Evolutionary conservation across 129 eudicot species (phyloP).

Genomic region (Helichrysum umbraculigerum): DNA sequence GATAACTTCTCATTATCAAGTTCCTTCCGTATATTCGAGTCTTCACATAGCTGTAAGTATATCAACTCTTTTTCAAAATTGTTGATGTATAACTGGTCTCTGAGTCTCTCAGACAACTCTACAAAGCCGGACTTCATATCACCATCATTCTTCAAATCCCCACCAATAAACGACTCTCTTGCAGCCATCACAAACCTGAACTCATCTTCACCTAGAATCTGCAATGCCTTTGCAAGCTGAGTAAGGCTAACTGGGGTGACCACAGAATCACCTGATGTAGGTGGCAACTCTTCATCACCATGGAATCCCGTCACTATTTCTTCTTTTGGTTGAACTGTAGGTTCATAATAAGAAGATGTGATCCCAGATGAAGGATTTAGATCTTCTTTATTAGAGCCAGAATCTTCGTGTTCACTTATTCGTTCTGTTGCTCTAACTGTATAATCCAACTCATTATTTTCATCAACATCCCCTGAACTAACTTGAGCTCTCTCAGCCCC

Average conservation of each 20-base stretch:
- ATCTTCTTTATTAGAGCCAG: constrained; percentile 33
- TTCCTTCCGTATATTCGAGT: constrained; percentile 33
- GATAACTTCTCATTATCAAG: constrained; percentile 45
- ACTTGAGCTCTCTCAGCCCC: constrained; percentile 36
- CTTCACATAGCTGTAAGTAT: constrained; percentile 56
- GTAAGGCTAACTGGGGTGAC: constrained; percentile 42
- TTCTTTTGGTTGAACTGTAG: constrained; percentile 27
- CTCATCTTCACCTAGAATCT: constrained; percentile 57
- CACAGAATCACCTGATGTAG: constrained; percentile 34
- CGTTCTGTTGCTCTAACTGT: constrained; percentile 26
- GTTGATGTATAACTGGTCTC: constrained; percentile 59
- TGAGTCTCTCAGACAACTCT: constrained; percentile 49
- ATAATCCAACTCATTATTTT: constrained; percentile 29
- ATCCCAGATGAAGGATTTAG: constrained; percentile 20
- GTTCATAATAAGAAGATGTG: constrained; percentile 25
- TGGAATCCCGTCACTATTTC: constrained; percentile 14
- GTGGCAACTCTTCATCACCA: constrained; percentile 26
- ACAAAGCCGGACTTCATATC: constrained; percentile 26
- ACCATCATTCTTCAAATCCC: constrained; percentile 21
- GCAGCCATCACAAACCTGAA: constrained; percentile 48
- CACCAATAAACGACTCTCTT: constrained; percentile 37
- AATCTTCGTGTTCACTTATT: constrained; percentile 27
- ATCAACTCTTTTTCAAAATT: constrained; percentile 55
- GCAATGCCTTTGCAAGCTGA: constrained; percentile 57
- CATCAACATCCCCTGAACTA: constrained; percentile 20